Evolutionary conservation across 2,329 filamentous ascomycete species (phyloP).

Genomic region (Magnaporthiopsis incrustans): DNA sequence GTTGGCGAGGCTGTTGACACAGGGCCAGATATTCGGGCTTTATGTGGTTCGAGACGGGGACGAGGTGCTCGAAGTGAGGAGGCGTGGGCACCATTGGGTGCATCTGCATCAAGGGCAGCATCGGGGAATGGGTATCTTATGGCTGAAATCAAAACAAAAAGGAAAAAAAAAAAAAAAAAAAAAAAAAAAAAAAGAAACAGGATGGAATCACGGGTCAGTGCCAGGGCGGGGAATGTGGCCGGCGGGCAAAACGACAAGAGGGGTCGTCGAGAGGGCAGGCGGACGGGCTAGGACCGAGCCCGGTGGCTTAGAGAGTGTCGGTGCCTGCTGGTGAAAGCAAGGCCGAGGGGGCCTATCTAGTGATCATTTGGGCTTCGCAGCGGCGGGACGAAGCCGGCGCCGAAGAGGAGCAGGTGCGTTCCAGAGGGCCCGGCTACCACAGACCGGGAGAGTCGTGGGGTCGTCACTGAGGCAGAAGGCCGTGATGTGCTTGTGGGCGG

Average conservation of each 20-base stretch:
- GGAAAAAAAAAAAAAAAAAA: background rate
- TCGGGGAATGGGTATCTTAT: conserved; percentile 15
- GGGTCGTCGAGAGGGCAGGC: conserved; percentile 11
- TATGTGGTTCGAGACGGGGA: conserved; percentile 20
- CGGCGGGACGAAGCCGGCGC: conserved; percentile 11
- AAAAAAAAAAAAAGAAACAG: background rate
- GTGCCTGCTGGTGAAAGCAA: conserved; percentile 35
- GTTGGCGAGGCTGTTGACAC: conserved; percentile 15
- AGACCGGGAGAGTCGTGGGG: background rate
- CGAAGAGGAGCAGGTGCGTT: conserved; percentile 1
- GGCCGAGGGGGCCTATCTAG: conserved; percentile 26
- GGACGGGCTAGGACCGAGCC: conserved; percentile 4
- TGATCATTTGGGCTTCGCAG: conserved; percentile 28
- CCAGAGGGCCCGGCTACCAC: background rate
- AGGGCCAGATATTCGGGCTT: conserved; percentile 20
- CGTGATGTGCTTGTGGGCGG: background rate
- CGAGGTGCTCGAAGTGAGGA: conserved; percentile 29
- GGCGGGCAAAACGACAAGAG: conserved; percentile 6
- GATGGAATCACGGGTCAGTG: background rate
- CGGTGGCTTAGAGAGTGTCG: conserved; percentile 26
- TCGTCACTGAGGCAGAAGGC: background rate
- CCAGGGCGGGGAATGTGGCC: background rate
- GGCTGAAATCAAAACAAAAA: background rate
- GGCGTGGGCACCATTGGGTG: conserved; percentile 36
- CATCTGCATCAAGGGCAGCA: conserved; percentile 45